Evolutionary conservation across 306 rosid genomes (phyloP), one percentile per base, ranked within the genome.

Genomic region (Parietaria judaica): DNA sequence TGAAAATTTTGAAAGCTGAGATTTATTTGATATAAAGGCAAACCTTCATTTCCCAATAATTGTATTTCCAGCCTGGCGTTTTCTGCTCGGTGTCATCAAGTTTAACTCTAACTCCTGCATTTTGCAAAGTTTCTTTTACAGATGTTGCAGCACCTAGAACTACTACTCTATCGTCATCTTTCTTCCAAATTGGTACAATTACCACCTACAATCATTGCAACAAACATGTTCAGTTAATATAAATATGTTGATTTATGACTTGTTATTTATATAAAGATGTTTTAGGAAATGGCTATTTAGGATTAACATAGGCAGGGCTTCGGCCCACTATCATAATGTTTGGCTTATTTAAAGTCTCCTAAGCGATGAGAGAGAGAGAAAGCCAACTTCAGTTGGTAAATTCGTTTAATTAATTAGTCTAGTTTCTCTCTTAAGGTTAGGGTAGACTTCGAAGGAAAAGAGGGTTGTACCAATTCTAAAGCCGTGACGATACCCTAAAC

Each of bases 1-100:
- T 61, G 39, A 60, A 7, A 15, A 45, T 60, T 31, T 45, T 12
- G 64, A 63, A 17, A 48, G 17, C 55, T 44, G 39, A 41, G 16
- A 44, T 51, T 36, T 39, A 50, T 58, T 55, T 39, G 71, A 60
- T 63, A 58, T 31, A 60, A 62, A 47, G 64, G 51, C 74, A 65
- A 64, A 92, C 96, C 96, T 92, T 88, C 96, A 92, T 92, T 79
- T 92, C 99, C 99, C 96, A 92, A 85, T 84, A 92, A 81, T 88
- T 92, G 79, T 86, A 92, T 78, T 92, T 92, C 99, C 99, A 92
- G 53, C 98, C 98, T 7, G 96, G 96, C 63, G 98, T 92, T 82
- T 84, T 83, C 74, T 82, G 95, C 61, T 86, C 95, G 5, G 95
- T 68, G 68, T 86, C 94, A 71, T 92, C 96, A 68, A 88, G 85